phyloP scores from a whole-genome alignment of 202 grass and related monocot species.

The Carex sylvatica region DNA sequence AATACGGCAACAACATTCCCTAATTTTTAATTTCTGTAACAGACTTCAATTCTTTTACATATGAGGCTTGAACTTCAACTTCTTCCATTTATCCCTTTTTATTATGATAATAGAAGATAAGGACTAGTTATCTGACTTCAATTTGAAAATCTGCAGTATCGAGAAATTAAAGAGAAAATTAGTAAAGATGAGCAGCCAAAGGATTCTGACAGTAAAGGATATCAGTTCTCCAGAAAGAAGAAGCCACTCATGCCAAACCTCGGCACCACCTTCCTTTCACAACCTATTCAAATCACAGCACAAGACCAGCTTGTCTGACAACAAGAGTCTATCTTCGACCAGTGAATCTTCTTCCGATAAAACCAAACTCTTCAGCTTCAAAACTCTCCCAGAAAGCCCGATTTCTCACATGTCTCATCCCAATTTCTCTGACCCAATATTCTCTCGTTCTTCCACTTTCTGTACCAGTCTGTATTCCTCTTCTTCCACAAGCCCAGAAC shows the following conservation, averaged over 20 bases:
- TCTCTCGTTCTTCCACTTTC: conserved; percentile 61
- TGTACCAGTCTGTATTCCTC: conserved; percentile 63
- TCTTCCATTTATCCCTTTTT: not conserved
- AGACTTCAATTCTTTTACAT: not conserved
- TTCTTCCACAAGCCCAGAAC: conserved; percentile 22
- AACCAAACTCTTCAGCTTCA: conserved; percentile 31
- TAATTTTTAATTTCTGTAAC: not conserved
- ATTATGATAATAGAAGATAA: not conserved
- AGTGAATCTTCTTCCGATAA: conserved; percentile 46
- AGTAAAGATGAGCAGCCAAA: conserved; percentile 57
- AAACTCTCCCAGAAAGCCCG: conserved; percentile 41
- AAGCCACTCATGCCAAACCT: conserved; percentile 28
- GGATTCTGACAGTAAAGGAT: conserved; percentile 46
- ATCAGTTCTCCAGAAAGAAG: conserved; percentile 37
- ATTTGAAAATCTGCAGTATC: not conserved
- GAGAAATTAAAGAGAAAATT: conserved; percentile 1
- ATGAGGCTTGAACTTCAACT: not conserved
- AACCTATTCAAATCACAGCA: conserved; percentile 31
- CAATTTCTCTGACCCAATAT: conserved; percentile 28
- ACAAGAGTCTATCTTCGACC: conserved; percentile 44
- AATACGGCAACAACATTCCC: conserved; percentile 15
- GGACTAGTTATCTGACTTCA: not conserved
- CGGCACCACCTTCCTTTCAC: conserved; percentile 34
- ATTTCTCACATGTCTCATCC: conserved; percentile 36
- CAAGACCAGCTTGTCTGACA: not conserved